Evolutionary conservation across 2,329 filamentous ascomycete genomes (phyloP), one percentile per base, ranked within the genome.

Genomic region (Knoxdaviesia capensis): DNA sequence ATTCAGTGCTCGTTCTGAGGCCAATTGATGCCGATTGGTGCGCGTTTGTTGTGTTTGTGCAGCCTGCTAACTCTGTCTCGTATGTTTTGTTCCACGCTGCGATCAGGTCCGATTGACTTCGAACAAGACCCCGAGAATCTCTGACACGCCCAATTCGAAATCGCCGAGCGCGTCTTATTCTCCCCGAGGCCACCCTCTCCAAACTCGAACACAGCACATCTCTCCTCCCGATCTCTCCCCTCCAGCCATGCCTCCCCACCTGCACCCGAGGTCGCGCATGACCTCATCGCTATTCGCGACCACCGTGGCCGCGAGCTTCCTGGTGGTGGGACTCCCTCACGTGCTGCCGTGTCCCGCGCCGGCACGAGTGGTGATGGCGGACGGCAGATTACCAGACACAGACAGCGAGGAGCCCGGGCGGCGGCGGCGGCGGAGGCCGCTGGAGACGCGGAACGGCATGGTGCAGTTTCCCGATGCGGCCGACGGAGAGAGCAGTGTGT

Each of bases 221-320:
- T n/a, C n/a, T 20, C 20, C 20, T 20, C 20, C 3, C 20, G 20
- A 20, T 20, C 20, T 20, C 20, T 20, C 20, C 20, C 20, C 39
- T 42, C 34, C 48, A 43, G 62, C 54, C 56, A 90, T 90, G 82
- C 77, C 84, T 53, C 82, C 84, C 47, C 80, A 88, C 61, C 77
- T 98, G 36, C 90, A 98, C 59, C 90, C 90, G 33, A 79, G 87
- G 59, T 96, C 88, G 50, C 79, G 84, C 53, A 83, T 85, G 64
- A 98, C 90, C 52, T 87, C 82, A 44, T 90, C 86, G 38, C 78
- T 98, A 46, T 98, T 98, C 64, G 86, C 85, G 41, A 84, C 81
- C n/a, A 96, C 88, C 1, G 72, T 96, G 43, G 69, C 83, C 47
- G 77, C 86, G 32, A 90, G 82, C 51, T 94, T 98, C 59, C 71